phyloP scores from a whole-genome alignment of 2,329 filamentous ascomycete species.

The Colletotrichum phormii region DNA sequence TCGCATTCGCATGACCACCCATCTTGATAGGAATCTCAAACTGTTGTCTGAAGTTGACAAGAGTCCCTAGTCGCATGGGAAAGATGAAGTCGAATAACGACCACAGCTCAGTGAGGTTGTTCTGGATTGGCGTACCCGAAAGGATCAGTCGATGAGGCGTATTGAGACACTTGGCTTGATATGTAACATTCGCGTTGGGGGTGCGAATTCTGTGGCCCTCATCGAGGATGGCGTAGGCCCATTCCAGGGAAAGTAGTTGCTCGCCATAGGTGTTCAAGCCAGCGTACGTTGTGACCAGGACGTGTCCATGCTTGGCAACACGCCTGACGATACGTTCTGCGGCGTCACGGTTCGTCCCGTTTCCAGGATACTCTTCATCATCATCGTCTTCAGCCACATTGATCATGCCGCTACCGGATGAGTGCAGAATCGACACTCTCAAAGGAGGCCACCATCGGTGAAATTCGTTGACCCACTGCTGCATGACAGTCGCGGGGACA shows the following conservation, averaged over 20 bases:
- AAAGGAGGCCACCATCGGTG: slow-evolving; percentile 99
- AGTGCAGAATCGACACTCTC: slow-evolving; percentile 93
- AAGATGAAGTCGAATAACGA: slow-evolving; percentile 98
- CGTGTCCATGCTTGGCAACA: slow-evolving; percentile 86
- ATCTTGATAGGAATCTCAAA: slow-evolving; percentile 95
- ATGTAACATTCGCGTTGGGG: slow-evolving; percentile 92
- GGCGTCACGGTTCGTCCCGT: slow-evolving; percentile 62
- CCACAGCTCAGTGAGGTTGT: slow-evolving; percentile 95
- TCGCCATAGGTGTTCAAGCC: slow-evolving; percentile 94
- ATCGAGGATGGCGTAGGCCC: slow-evolving; percentile 94
- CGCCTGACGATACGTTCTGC: slow-evolving; percentile 85
- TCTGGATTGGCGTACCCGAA: slow-evolving; percentile 97
- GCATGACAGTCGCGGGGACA: slow-evolving; percentile 92
- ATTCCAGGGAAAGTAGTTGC: slow-evolving; percentile 83
- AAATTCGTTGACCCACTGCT: slow-evolving; percentile 98
- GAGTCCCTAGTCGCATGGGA: slow-evolving; percentile 91
- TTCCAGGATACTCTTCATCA: slow-evolving; percentile 52
- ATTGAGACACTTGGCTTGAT: slow-evolving; percentile 92
- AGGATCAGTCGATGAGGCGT: slow-evolving; percentile 93
- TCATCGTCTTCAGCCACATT: slow-evolving; percentile 75
- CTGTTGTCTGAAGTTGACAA: slow-evolving; percentile 89
- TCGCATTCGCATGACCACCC: slow-evolving; percentile 95
- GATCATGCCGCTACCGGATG: slow-evolving; percentile 96
- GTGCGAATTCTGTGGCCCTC: slow-evolving; percentile 99
- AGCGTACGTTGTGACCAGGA: slow-evolving; percentile 95